Percentiles rank a stretch among this genome's conserved stretches.
phyloP scores from a whole-genome alignment of 2,329 filamentous ascomycete genomes.

The Sarocladiaceae sp. region DNA sequence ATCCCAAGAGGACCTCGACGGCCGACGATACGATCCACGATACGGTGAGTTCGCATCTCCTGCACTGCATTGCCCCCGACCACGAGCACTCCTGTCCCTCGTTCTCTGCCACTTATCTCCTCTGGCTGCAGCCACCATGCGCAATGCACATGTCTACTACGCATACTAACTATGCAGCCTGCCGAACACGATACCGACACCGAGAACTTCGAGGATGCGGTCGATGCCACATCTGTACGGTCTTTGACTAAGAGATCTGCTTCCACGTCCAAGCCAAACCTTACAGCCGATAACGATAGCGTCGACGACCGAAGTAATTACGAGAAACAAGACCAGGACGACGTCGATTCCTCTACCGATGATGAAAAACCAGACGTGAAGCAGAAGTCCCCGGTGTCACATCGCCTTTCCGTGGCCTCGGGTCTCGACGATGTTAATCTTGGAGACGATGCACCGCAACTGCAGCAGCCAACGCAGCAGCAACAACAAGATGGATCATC shows the following conservation, averaged over 20 bases:
- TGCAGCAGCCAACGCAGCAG: constrained; percentile 17
- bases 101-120: constrained; percentile 10
- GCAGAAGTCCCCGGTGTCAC: constrained; percentile 28
- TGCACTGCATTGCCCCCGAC: not conserved
- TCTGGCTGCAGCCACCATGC: constrained; percentile 9
- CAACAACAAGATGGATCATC: not conserved
- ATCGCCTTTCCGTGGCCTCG: constrained; percentile 39
- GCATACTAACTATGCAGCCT: constrained; percentile 9
- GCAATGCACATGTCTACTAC: constrained; percentile 12
- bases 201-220: constrained; percentile 70
- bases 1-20: not conserved
- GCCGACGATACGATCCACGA: not conserved
- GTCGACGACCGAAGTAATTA: constrained; percentile 16
- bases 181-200: constrained; percentile 22
- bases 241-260: constrained; percentile 51
- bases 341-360: constrained; percentile 3
- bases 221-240: constrained; percentile 57
- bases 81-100: not conserved
- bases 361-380: not conserved
- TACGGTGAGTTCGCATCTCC: not conserved
- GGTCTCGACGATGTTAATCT: constrained; percentile 60
- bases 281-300: constrained; percentile 15
- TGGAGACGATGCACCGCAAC: constrained; percentile 45
- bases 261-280: constrained; percentile 26
- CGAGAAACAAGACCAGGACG: constrained; percentile 2